Base-by-base conservation (phyloP, 192 early-diverging fungal genomes). In the Rhizoclosmatium globosum region DNA sequence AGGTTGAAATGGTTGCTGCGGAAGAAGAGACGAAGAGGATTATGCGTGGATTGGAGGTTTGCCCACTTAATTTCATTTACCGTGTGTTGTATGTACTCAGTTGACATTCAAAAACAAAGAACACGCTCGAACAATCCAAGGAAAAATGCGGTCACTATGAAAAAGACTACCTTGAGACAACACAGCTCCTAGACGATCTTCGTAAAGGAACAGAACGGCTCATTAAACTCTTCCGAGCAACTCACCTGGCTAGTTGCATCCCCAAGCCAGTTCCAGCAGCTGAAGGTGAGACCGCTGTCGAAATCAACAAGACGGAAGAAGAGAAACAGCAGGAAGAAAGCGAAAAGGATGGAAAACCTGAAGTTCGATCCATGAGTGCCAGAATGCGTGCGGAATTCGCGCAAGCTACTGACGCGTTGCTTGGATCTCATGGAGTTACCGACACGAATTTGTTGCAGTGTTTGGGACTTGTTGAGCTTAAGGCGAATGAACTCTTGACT, bases 401-500 rank as follows among this genome's bases (percentile, higher is more conserved):
- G 41, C 39, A 64, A 31, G 68, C 80, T 31, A 62, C 77, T 2
- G 78, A 85, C 41, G 82, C 65, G 2, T 45, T 80, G 11, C 67
- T 87, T 6, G 74, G 81, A 42, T 57, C 73, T 4, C 68, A 78
- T 47, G 80, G 77, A 60, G 85, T 87, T 23, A 84, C 84, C 15
- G 88, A 89, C 67, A 80, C 67, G 41, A 87, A 83, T 64, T 82
- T 89, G 64, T 57, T 89, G n/a, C 68, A 80, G 38, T 85, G 76
- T 62, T 77, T 89, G 3, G 88, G 88, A 31, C 77, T 86, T 11
- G 74, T 89, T 48, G 88, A 89, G 71, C 85, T 86, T 47, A 89
- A 89, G 69, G 77, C 86, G 7, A 89, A 89, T 77, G 88, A 89
- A 64, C 78, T 89, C 2, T 74, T 89, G 39, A 89, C 85, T 4